phyloP scores from a whole-genome alignment of 257 asterid genomes.

The Dorcoceras hygrometricum region DNA sequence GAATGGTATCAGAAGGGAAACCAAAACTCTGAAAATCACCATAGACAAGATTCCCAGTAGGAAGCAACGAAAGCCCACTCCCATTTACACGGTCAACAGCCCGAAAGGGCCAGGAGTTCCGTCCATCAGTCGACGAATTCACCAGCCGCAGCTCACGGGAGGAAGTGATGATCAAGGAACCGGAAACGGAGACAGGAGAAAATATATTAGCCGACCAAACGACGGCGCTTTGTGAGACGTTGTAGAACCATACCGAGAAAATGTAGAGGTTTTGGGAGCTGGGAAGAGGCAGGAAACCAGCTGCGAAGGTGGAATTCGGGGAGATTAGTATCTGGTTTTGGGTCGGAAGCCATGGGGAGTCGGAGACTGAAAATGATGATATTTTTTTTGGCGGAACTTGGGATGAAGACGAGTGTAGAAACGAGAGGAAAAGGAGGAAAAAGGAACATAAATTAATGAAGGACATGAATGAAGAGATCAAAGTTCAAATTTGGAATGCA shows the following conservation, averaged over 20 bases:
- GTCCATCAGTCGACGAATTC: slow-evolving; percentile 28
- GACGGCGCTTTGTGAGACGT: slow-evolving; percentile 30
- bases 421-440: slow-evolving; percentile 21
- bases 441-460: slow-evolving; percentile 11
- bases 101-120: slow-evolving; percentile 49
- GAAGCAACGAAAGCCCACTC: slow-evolving; percentile 33
- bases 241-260: slow-evolving; percentile 63
- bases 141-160: slow-evolving; percentile 54
- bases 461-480: slow-evolving; percentile 24
- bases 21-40: slow-evolving; percentile 58
- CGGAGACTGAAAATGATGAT: slow-evolving; percentile 40
- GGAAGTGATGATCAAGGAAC: slow-evolving; percentile 41
- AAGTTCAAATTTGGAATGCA: neutral
- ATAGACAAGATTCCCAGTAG: slow-evolving; percentile 51
- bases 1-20: slow-evolving; percentile 56
- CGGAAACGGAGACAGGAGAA: slow-evolving; percentile 45
- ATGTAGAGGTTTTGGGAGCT: slow-evolving; percentile 38
- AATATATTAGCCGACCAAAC: slow-evolving; percentile 57
- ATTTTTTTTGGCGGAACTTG: slow-evolving; percentile 33
- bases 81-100: slow-evolving; percentile 28
- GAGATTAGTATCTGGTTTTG: slow-evolving; percentile 59
- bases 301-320: slow-evolving; percentile 48
- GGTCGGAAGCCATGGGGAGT: slow-evolving; percentile 60
- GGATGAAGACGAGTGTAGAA: slow-evolving; percentile 31
- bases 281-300: slow-evolving; percentile 39